phyloP scores from a whole-genome alignment of 352 stramenopile genomes.

The Phytophthora ohioensis region DNA sequence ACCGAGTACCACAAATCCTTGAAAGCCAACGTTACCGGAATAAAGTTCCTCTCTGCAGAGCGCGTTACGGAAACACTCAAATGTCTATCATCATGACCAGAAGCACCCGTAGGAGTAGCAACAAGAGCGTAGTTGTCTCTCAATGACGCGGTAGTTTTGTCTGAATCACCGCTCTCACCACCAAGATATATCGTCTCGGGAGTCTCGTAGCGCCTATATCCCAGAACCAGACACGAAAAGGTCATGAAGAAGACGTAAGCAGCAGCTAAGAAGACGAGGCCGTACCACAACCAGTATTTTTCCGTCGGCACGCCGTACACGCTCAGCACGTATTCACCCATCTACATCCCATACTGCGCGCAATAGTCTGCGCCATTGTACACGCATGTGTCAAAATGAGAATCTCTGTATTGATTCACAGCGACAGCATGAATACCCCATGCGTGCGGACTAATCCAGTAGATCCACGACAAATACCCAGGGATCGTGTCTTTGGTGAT shows the following conservation, averaged over 20 bases:
- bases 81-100: neutral
- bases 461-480: slow-evolving; percentile 60
- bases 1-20: slow-evolving; percentile 54
- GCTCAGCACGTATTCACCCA: slow-evolving; percentile 45
- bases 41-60: slow-evolving; percentile 57
- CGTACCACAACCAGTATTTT: slow-evolving; percentile 44
- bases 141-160: neutral
- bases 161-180: neutral
- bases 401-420: slow-evolving; percentile 48
- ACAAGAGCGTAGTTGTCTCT: slow-evolving; percentile 16
- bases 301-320: slow-evolving; percentile 47
- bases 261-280: slow-evolving; percentile 40
- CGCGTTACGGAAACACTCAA: slow-evolving; percentile 46
- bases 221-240: slow-evolving; percentile 44
- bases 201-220: slow-evolving; percentile 44
- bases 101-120: slow-evolving; percentile 7
- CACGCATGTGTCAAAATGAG: slow-evolving; percentile 39
- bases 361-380: slow-evolving; percentile 51
- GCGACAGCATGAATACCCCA: slow-evolving; percentile 51
- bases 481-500: slow-evolving; percentile 57
- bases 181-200: slow-evolving; percentile 19
- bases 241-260: slow-evolving; percentile 46
- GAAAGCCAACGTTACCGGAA: slow-evolving; percentile 50
- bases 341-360: slow-evolving; percentile 34
- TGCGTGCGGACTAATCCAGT: slow-evolving; percentile 64